Evolutionary conservation across 2,329 filamentous ascomycete species (phyloP), one percentile per base, ranked within the genome.

Genomic region (Phialophora expanda): DNA sequence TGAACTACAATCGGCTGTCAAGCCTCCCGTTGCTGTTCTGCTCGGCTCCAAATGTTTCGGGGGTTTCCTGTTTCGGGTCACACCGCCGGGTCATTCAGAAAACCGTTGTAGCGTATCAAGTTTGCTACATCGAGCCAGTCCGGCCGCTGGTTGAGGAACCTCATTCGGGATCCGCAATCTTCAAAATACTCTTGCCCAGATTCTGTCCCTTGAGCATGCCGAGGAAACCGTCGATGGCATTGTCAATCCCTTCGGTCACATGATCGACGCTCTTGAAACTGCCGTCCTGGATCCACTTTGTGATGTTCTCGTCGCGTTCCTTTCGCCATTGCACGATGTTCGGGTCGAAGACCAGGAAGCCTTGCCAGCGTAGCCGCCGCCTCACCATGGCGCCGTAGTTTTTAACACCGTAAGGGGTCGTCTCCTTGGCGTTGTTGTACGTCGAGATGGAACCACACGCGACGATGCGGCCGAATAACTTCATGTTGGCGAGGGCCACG

Each of bases 121-220:
- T n/a, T n/a, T 44, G 17, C 17, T 17, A 0, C 38, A 3, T 9
- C 6, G 14, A n/a, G 17, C 17, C 17, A n/a, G 17, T 44, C 38
- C 38, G 20, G 38, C 38, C 14, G 14, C 20, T 51, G 20, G 17
- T 14, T 26, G 5, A 11, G 22, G 22, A 14, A 26, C 48, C 22
- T 60, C 22, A 63, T 41, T 66, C 61, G 17, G 69, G 66, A 30
- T 72, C 67, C 24, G 70, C 66, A 54, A 87, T 85, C 80, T 89
- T 87, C 71, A 92, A 72, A 24, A 92, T 84, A 14, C 90, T 88
- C 84, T 93, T 93, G 68, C 90, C 90, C 77, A 93, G 91, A 79
- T 93, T 93, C 76, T 89, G 83, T 50, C 90, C 90, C 73, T 84
- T 77, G n/a, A 93, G 79, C 82, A 93, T 86, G 9, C 86, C 89